Evolutionary conservation across 2,329 filamentous ascomycete genomes (phyloP).

Genomic region (Lojkania enalia): DNA sequence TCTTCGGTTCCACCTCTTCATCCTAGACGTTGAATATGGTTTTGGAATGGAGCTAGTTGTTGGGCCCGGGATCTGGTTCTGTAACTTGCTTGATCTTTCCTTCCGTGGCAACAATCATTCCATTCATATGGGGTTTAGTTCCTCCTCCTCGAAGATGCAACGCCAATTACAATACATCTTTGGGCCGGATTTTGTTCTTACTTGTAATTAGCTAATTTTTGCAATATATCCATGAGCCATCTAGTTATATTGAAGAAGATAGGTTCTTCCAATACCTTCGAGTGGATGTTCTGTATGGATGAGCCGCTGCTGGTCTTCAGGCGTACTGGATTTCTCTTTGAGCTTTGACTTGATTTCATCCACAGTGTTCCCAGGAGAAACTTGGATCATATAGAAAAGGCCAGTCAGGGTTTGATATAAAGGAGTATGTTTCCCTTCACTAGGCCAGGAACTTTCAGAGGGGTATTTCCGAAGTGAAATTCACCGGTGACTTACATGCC

Average conservation of each 20-base stretch:
- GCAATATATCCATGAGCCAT: too few relatives aligned
- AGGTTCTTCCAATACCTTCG: too few relatives aligned
- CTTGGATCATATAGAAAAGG: constrained; percentile 64
- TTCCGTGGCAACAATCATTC: constrained; percentile 48
- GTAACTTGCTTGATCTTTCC: constrained; percentile 50
- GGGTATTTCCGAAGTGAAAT: constrained; percentile 52
- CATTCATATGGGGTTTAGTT: constrained; percentile 4
- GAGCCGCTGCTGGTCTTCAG: constrained; percentile 71
- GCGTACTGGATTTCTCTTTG: constrained; percentile 63
- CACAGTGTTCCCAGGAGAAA: constrained; percentile 76
- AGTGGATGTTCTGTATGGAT: background rate
- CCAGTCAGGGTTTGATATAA: constrained; percentile 55
- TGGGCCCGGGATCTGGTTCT: constrained; percentile 27
- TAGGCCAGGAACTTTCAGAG: constrained; percentile 27
- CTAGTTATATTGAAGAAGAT: too few relatives aligned
- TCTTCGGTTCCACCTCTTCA: too few relatives aligned
- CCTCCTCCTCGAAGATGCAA: constrained; percentile 71
- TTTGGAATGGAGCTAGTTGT: constrained; percentile 4
- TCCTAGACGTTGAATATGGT: background rate
- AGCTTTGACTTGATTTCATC: constrained; percentile 74
- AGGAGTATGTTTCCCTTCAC: background rate
- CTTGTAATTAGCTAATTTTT: too few relatives aligned
- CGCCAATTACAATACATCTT: too few relatives aligned
- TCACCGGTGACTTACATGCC: constrained; percentile 48
- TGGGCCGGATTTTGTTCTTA: too few relatives aligned